Percentiles rank a stretch among this genome's conserved stretches.
phyloP scores from a whole-genome alignment of 345 rosid genomes.

The Adansonia digitata region DNA sequence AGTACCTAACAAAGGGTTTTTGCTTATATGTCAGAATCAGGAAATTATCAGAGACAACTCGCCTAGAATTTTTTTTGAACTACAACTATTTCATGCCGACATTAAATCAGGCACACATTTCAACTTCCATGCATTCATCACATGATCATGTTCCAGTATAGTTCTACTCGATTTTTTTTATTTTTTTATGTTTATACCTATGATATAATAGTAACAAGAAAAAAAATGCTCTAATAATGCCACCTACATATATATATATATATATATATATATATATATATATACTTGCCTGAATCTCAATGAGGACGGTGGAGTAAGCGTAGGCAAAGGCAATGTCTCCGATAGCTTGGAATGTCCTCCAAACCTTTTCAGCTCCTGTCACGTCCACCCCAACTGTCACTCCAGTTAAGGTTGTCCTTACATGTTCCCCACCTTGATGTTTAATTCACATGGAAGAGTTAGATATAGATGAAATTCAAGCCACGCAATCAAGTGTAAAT shows the following conservation, averaged over 20 bases:
- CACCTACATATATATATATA: neutral
- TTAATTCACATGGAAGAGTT: neutral
- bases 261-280: neutral
- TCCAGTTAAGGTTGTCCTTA: slow-evolving; percentile 53
- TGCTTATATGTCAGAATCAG: neutral
- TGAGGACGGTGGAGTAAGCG: slow-evolving; percentile 67
- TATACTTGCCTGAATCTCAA: slow-evolving; percentile 70
- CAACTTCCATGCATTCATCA: slow-evolving; percentile 16
- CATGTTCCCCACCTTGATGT: slow-evolving; percentile 25
- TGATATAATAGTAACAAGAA: neutral
- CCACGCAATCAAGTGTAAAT: neutral
- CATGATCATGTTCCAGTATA: neutral
- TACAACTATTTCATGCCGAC: slow-evolving; percentile 4
- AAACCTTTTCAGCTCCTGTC: slow-evolving; percentile 61
- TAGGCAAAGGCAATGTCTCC: slow-evolving; percentile 90
- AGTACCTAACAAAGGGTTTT: neutral
- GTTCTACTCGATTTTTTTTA: no score
- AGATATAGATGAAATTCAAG: neutral
- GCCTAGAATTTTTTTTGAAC: neutral
- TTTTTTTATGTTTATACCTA: neutral
- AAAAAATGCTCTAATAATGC: neutral
- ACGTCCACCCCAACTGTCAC: slow-evolving; percentile 55
- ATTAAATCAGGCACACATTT: slow-evolving; percentile 31
- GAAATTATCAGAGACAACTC: neutral
- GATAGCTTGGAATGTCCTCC: slow-evolving; percentile 69